Evolutionary conservation across 2,329 filamentous ascomycete species (phyloP).

Genomic region (Clonostachys rosea): DNA sequence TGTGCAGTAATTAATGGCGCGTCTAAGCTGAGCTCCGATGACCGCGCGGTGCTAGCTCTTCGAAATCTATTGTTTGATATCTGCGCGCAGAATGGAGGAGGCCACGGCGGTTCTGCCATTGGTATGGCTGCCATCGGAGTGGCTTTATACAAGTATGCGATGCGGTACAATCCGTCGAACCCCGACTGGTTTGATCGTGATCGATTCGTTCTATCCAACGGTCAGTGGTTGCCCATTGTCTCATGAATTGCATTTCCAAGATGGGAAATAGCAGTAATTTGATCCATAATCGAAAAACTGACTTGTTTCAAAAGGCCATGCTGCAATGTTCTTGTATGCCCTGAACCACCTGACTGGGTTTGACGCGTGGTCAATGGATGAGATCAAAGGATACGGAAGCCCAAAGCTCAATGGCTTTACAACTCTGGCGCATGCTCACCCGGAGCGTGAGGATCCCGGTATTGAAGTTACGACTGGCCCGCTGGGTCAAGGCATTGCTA

Average conservation of each 20-base stretch:
- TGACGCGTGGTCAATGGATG: conserved; percentile 43
- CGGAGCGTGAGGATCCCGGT: conserved; percentile 49
- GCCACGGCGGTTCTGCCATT: conserved; percentile 32
- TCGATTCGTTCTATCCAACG: conserved; percentile 56
- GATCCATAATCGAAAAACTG: too few relatives aligned
- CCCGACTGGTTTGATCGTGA: conserved; percentile 53
- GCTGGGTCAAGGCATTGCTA: conserved; percentile 50
- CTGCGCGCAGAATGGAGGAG: conserved; percentile 53
- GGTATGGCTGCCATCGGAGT: conserved; percentile 29
- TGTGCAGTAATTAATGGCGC: too few relatives aligned
- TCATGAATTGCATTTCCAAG: too few relatives aligned
- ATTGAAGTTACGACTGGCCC: conserved; percentile 55
- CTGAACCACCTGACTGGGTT: conserved; percentile 45
- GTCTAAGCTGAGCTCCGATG: background rate
- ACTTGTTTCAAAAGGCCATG: conserved; percentile 23
- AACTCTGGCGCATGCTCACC: conserved; percentile 44
- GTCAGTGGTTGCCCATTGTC: conserved; percentile 5
- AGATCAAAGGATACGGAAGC: conserved; percentile 42
- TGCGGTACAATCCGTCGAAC: conserved; percentile 50
- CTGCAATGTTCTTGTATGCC: conserved; percentile 44
- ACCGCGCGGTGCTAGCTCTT: background rate
- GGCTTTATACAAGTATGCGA: conserved; percentile 51
- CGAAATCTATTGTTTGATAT: conserved; percentile 28
- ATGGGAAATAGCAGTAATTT: too few relatives aligned
- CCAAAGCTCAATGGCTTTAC: conserved; percentile 28